A percentile compares a stretch with the other conserved stretches of the same genome.
These are phyloP conservation scores for Ceratocystis colombiana DNA, from an alignment of 2,329 filamentous ascomycete species.

Conservation along the genomic window DNA sequence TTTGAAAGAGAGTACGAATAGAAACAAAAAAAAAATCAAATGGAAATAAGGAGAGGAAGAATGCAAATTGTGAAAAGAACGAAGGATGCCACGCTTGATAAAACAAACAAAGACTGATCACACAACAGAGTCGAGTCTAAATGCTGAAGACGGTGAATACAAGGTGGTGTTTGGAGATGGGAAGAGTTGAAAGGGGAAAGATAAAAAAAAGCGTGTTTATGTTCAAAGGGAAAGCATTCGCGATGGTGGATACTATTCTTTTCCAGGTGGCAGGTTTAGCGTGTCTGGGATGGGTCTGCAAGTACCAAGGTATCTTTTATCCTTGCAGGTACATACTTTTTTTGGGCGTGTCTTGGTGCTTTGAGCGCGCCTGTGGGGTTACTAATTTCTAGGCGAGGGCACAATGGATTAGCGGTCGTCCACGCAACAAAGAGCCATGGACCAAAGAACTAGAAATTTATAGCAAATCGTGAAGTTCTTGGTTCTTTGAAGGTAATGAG, in stretches of 20 bases:
- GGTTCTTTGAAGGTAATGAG: background rate
- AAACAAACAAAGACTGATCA: conserved; percentile 25
- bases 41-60: conserved; percentile 25
- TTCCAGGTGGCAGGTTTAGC: conserved; percentile 19
- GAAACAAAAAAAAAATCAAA: conserved; percentile 29
- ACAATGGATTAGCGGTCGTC: conserved; percentile 3
- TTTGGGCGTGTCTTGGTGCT: conserved; percentile 22
- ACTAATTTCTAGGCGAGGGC: background rate
- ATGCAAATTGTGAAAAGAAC: conserved; percentile 22
- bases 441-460: background rate
- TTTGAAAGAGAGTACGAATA: conserved; percentile 26
- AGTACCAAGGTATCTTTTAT: conserved; percentile 21
- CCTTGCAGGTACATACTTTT: conserved; percentile 31
- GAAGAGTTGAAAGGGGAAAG: conserved; percentile 20
- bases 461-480: too few relatives aligned
- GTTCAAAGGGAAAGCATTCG: conserved; percentile 24
- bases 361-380: conserved; percentile 24
- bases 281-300: conserved; percentile 22
- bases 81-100: conserved; percentile 25
- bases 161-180: conserved; percentile 3
- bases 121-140: conserved; percentile 21
- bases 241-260: conserved; percentile 25
- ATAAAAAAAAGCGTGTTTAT: conserved; percentile 24
- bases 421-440: background rate
- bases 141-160: conserved; percentile 15